Conservation (phyloP, 2,329 filamentous ascomycete species). For the Penicillium sp. region DNA sequence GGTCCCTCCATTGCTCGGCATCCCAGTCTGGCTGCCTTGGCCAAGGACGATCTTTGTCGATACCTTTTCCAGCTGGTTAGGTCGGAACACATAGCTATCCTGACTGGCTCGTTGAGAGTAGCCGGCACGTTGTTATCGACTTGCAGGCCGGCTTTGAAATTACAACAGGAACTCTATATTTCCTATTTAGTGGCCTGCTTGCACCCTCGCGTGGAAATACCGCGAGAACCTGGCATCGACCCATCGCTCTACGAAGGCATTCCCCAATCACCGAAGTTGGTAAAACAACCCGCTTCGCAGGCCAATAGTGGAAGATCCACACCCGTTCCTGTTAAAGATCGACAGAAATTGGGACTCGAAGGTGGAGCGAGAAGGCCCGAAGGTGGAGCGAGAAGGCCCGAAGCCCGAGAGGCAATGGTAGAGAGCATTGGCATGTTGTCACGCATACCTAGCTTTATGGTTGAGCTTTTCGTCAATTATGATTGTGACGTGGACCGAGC, state of each 20-base stretch:
- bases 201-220: slow-evolving; percentile 91
- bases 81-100: slow-evolving; percentile 91
- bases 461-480: slow-evolving; percentile 95
- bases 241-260: slow-evolving; percentile 89
- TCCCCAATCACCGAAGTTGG: slow-evolving; percentile 82
- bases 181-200: slow-evolving; percentile 93
- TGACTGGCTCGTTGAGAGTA: slow-evolving; percentile 89
- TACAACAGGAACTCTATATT: slow-evolving; percentile 94
- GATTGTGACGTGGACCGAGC: slow-evolving; percentile 90
- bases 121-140: slow-evolving; percentile 87
- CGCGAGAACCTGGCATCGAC: slow-evolving; percentile 83
- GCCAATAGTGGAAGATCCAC: slow-evolving; percentile 77
- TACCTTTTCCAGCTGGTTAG: slow-evolving; percentile 94
- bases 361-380: slow-evolving; percentile 90
- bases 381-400: slow-evolving; percentile 85
- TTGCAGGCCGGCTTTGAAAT: slow-evolving; percentile 83
- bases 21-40: slow-evolving; percentile 79
- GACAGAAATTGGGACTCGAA: slow-evolving; percentile 88
- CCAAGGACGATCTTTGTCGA: slow-evolving; percentile 88
- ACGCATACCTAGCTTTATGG: slow-evolving; percentile 90
- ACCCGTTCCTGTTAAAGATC: slow-evolving; percentile 85
- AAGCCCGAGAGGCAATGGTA: slow-evolving; percentile 96
- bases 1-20: slow-evolving; percentile 93
- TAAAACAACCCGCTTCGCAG: slow-evolving; percentile 75
- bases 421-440: slow-evolving; percentile 90